Evolutionary conservation across 352 stramenopile species (phyloP), one percentile per base, ranked within the genome.

Genomic region (Phytophthora quininea): DNA sequence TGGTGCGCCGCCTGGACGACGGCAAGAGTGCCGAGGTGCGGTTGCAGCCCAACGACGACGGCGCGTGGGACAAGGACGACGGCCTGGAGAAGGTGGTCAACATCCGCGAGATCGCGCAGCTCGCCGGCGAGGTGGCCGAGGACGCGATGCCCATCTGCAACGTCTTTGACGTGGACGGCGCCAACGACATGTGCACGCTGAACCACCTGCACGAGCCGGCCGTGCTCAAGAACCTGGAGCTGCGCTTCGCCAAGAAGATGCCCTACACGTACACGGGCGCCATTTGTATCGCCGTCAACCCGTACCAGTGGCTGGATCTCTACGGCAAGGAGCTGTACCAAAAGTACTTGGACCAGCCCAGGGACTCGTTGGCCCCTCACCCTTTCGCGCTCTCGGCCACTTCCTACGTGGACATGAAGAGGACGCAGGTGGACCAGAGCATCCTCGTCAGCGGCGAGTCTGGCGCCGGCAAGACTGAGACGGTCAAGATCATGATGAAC

Each of bases 401-500:
- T 30, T 73, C 87, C 15, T 95, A 95, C 62, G 57, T 74, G 30
- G 84, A 91, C 72, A 92, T 93, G 79, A 86, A 92, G 71, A 62
- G 84, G 46, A 82, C 78, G 11, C 73, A 80, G 27, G 83, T 85
- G 54, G 89, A 98, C 76, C 92, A 98, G 74, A 94, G 52, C 42
- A 94, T 97, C 52, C 68, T 97, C 1, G 91, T 97, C 1, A 91
- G 77, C 69, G 89, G 89, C 12, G 89, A 97, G 55, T 95, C 85
- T 6, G 89, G 94, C 29, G 92, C 92, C 12, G 94, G 94, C 19
- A 98, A 98, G 76, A 98, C 93, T 0, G 93, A 98, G 66, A 98
- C 93, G n/a, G 92, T 97, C 29, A 98, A 98, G 79, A 97, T 98
- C 62, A 91, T 92, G 80, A 90, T 91, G 82, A 89, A 93, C 73